Base-by-base conservation (phyloP, 2,329 filamentous ascomycete genomes). In the Fusarium sp. region DNA sequence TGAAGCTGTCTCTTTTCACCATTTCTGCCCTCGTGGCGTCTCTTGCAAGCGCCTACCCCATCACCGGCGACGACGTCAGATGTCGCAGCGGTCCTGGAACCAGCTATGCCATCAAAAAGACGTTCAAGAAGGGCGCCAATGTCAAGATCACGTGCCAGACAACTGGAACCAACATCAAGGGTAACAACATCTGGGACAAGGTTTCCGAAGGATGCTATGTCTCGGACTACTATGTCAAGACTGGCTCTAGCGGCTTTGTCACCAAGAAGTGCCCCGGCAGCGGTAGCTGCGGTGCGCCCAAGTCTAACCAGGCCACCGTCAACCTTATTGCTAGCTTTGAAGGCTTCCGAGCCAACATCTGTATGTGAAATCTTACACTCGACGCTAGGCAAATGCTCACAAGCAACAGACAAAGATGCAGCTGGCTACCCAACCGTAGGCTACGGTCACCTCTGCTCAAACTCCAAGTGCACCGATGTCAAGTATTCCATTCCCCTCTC, bases 391-490 rank as follows among this genome's bases (percentile, higher is more conserved):
- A 31, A 31, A 7, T 31, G 14, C 24, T n/a, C 1, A 27, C 5
- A 13, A 13, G 14, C 5, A 5, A 2, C 6, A 78, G 77, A 80
- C 63, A 71, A 59, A 16, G 86, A 88, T 68, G 84, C 86, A 20
- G 82, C 83, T 52, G 86, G 86, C 31, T 79, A 85, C 29, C 85
- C 86, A 0, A 88, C 86, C 5, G 84, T 88, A 0, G 87, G 87
- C 4, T 88, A 88, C 69, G 87, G 87, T 18, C 87, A 88, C 74
- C 80, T 86, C 11, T 89, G 87, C 79, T 68, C 76, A 37, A 80
- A 83, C 10, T 69, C 78, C 9, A 79, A 75, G 14, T 88, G 86
- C 78, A 74, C 82, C 2, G 87, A 88, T 37, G 83, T 88, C 31
- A 76, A 79, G 10, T 88, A 86, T 76, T 67, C 79, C 0, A 85